Conservation (phyloP, 148 eudicot genomes). For the Pouteria glomerata region DNA sequence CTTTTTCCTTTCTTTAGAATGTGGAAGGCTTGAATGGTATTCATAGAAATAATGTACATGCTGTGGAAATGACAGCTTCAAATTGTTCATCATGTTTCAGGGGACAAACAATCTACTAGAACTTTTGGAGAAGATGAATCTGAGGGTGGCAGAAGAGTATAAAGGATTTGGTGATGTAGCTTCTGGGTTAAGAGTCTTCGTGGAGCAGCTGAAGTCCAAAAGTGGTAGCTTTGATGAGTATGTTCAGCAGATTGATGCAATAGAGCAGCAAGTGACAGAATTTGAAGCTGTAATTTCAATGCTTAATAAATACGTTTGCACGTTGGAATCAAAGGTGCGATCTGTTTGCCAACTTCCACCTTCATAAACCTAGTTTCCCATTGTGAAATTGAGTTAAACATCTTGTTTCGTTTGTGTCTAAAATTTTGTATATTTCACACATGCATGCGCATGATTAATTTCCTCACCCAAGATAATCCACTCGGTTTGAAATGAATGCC, state of each 20-base stretch:
- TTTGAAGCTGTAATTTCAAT: constrained; percentile 88
- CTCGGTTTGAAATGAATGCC: background rate
- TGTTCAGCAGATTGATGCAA: constrained; percentile 75
- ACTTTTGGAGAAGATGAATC: constrained; percentile 88
- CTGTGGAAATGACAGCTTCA: background rate
- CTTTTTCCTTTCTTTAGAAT: background rate
- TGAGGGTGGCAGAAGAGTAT: constrained; percentile 88
- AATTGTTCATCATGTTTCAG: constrained; percentile 27
- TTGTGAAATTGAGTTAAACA: background rate
- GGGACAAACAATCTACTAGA: constrained; percentile 72
- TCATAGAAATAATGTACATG: background rate
- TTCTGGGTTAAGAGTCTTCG: constrained; percentile 86
- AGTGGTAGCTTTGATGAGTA: constrained; percentile 71
- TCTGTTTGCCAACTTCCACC: constrained; percentile 57
- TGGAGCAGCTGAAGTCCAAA: constrained; percentile 81
- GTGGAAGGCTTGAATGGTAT: background rate
- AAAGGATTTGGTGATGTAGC: constrained; percentile 78
- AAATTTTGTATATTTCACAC: background rate
- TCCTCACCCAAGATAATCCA: too few relatives aligned
- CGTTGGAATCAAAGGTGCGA: constrained; percentile 71
- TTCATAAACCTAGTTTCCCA: constrained; percentile 10
- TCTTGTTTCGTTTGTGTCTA: background rate
- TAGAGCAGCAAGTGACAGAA: constrained; percentile 86
- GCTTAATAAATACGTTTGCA: constrained; percentile 77
- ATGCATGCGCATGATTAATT: background rate